Evolutionary conservation across 257 asterid species (phyloP).

Genomic region (Eustoma russellianum): DNA sequence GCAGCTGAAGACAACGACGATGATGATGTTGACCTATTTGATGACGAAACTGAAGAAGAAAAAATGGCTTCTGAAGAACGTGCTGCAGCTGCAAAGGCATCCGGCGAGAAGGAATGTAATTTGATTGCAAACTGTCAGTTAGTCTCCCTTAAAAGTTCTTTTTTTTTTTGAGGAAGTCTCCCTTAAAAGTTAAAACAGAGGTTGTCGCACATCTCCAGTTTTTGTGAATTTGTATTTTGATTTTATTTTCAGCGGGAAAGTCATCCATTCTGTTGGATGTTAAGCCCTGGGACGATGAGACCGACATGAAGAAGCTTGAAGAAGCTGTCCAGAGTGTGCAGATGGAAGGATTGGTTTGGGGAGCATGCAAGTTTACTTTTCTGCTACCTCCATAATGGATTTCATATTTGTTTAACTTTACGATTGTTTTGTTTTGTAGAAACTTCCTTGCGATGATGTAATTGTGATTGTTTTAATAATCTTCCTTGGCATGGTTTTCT

Average conservation of each 20-base stretch:
- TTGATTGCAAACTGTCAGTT: no score
- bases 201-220: no score
- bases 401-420: no score
- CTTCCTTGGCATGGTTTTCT: no score
- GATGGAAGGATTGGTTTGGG: slow-evolving; percentile 85
- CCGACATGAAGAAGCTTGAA: slow-evolving; percentile 91
- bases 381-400: no score
- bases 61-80: slow-evolving; percentile 88
- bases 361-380: slow-evolving; percentile 53
- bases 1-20: slow-evolving; percentile 73
- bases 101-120: slow-evolving; percentile 83
- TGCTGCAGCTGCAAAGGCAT: slow-evolving; percentile 77
- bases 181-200: no score
- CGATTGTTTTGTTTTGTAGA: no score
- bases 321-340: slow-evolving; percentile 70
- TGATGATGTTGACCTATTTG: slow-evolving; percentile 83
- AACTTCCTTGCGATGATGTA: no score
- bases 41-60: slow-evolving; percentile 96
- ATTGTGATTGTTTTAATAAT: no score
- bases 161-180: no score
- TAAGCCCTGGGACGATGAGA: slow-evolving; percentile 98
- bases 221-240: not conserved
- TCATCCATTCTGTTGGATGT: slow-evolving; percentile 60
- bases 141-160: no score
- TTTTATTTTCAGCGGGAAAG: slow-evolving; percentile 50